Conservation (phyloP, 345 rosid genomes). For the Xanthoceras sorbifolium region DNA sequence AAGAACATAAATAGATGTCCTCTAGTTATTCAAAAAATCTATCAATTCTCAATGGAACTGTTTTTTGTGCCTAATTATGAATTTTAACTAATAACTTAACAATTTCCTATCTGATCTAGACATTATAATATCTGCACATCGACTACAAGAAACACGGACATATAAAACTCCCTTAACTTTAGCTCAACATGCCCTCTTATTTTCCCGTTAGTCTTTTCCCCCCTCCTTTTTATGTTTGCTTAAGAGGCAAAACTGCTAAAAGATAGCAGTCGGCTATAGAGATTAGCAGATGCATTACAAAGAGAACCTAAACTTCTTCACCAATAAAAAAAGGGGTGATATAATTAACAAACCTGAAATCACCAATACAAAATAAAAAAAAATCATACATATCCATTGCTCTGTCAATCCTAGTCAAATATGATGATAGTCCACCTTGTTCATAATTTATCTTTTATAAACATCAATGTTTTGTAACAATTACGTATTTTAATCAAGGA, state of each 20-base stretch:
- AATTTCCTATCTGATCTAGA: background rate
- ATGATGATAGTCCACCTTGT: background rate
- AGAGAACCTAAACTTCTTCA: background rate
- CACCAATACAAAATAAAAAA: background rate
- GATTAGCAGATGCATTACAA: background rate
- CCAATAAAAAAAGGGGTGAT: background rate
- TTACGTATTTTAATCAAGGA: background rate
- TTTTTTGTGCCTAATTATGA: background rate
- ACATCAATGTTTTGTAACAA: background rate
- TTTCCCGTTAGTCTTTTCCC: background rate
- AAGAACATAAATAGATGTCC: slow-evolving; percentile 20
- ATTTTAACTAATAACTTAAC: background rate
- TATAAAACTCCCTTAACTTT: background rate
- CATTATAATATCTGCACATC: background rate
- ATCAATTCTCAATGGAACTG: slow-evolving; percentile 9
- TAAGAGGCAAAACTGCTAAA: background rate
- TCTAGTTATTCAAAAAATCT: background rate
- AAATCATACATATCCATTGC: slow-evolving; percentile 11
- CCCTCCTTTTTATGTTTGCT: background rate
- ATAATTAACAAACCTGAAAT: slow-evolving; percentile 10
- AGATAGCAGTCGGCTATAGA: background rate
- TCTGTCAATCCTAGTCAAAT: background rate
- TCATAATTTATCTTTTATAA: background rate
- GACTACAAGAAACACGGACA: background rate
- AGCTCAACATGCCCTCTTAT: background rate